Evolutionary conservation across 2,329 filamentous ascomycete species (phyloP).

Genomic region (Apiospora hydei): DNA sequence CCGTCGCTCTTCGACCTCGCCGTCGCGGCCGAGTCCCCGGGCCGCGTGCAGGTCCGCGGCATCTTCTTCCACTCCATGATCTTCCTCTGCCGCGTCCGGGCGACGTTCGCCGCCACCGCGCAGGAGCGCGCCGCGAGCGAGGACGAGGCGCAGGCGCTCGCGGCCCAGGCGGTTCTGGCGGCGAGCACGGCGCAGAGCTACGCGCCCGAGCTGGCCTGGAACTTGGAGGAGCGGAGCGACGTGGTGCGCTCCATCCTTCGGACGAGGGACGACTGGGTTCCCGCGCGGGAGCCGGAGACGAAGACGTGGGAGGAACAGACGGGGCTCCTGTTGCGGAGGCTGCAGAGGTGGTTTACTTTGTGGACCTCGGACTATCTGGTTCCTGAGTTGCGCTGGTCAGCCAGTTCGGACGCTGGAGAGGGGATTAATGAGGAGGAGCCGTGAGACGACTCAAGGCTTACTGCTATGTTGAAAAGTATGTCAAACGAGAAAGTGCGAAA

Average conservation of each 20-base stretch:
- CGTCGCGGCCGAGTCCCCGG: not conserved
- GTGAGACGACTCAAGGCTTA: too few relatives aligned
- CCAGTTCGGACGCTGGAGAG: not conserved
- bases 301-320: not conserved
- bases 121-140: not conserved
- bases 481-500: too few relatives aligned
- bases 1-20: not conserved
- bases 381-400: not conserved
- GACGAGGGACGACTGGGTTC: not conserved
- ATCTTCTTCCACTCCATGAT: not conserved
- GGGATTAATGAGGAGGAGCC: too few relatives aligned
- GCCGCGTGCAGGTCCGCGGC: not conserved
- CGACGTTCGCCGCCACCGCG: not conserved
- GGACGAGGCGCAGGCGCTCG: slow-evolving; percentile 1
- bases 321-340: not conserved
- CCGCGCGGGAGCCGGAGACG: not conserved
- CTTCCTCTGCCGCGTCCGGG: slow-evolving; percentile 5
- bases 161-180: not conserved
- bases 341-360: not conserved
- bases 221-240: not conserved
- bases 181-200: not conserved
- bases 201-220: not conserved
- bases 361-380: not conserved
- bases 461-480: not conserved
- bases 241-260: not conserved